Conservation (phyloP, 2,329 filamentous ascomycete genomes). For the Aspergillus sp. region DNA sequence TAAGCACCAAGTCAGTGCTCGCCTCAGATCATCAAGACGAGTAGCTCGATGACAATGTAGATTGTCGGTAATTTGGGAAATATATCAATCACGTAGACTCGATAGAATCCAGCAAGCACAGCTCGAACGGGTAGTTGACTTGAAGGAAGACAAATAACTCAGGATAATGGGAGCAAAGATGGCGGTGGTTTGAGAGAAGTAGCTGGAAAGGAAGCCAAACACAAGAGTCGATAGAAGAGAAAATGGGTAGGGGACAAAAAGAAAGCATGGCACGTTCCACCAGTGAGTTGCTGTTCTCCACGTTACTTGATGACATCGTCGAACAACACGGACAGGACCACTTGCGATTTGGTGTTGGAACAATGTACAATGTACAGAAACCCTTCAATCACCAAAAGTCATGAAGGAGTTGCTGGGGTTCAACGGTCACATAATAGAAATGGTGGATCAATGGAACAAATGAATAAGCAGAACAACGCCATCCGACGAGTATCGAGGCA, state of each 20-base stretch:
- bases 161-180: slow-evolving; percentile 5
- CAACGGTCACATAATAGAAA: neutral
- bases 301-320: slow-evolving; percentile 2
- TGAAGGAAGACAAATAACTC: neutral
- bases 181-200: slow-evolving; percentile 3
- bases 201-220: slow-evolving; percentile 10
- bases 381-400: neutral
- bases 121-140: neutral
- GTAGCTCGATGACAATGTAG: neutral
- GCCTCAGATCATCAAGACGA: neutral
- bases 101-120: neutral
- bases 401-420: neutral
- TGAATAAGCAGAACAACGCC: neutral
- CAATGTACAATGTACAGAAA: neutral
- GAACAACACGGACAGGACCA: neutral
- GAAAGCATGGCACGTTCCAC: slow-evolving; percentile 13
- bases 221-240: slow-evolving; percentile 4
- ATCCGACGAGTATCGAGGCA: neutral
- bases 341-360: neutral
- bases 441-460: neutral
- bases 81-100: neutral
- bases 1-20: neutral
- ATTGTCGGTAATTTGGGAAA: neutral
- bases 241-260: slow-evolving; percentile 4
- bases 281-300: slow-evolving; percentile 10